Percentiles rank a stretch among this genome's conserved stretches.
Conservation (phyloP, 257 asterid genomes). For the Solanum stenotomum region DNA sequence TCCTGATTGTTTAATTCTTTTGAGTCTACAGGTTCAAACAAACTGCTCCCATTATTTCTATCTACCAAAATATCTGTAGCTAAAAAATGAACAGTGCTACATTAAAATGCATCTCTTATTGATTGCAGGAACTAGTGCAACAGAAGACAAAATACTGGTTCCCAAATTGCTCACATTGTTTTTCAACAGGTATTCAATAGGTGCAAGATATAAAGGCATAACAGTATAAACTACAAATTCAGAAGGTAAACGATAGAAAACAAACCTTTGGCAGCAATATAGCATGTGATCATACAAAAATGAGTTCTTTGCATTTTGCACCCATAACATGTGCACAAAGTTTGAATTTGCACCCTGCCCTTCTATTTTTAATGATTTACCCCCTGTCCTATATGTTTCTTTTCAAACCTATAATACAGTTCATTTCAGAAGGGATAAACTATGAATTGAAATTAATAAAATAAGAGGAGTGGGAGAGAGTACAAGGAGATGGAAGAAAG, state of each 20-base stretch:
- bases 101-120: neutral
- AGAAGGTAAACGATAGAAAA: neutral
- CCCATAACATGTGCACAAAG: neutral
- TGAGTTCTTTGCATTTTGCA: neutral
- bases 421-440: neutral
- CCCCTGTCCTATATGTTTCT: neutral
- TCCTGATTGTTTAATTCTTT: conserved; percentile 8
- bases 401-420: neutral
- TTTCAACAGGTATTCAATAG: neutral
- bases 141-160: neutral
- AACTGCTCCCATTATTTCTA: conserved; percentile 8
- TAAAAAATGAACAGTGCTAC: neutral
- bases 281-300: neutral
- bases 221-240: neutral
- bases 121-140: neutral
- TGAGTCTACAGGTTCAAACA: conserved; percentile 7
- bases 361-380: neutral
- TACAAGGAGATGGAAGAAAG: neutral
- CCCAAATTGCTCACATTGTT: neutral
- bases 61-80: conserved; percentile 2
- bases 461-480: neutral
- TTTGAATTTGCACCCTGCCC: neutral
- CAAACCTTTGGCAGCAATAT: neutral
- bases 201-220: neutral
- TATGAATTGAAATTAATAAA: neutral